phyloP scores from a whole-genome alignment of 352 stramenopile species.

The Discostella stelligera region DNA sequence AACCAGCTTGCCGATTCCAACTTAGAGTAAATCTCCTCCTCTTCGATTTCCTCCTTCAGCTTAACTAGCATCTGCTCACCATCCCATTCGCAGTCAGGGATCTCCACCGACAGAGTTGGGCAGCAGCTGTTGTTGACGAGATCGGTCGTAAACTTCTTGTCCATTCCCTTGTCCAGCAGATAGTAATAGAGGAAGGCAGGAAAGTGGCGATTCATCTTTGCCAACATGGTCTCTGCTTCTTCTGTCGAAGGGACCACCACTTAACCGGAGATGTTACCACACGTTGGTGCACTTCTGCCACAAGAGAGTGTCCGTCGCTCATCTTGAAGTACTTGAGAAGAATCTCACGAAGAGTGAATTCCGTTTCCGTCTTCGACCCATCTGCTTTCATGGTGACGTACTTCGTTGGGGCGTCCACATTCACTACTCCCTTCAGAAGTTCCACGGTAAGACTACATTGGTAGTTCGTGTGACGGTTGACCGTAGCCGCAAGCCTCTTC shows the following conservation, averaged over 20 bases:
- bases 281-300: conserved; percentile 1
- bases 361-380: too few relatives aligned
- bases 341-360: not conserved
- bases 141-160: not conserved
- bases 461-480: not conserved
- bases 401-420: not conserved
- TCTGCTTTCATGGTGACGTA: too few relatives aligned
- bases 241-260: not conserved
- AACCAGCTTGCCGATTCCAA: not conserved
- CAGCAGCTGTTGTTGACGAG: too few relatives aligned
- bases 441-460: not conserved
- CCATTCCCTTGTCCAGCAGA: not conserved
- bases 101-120: not conserved
- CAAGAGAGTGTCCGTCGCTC: not conserved
- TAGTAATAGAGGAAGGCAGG: not conserved
- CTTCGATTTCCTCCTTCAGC: not conserved
- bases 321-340: conserved; percentile 4
- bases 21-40: not conserved
- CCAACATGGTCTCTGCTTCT: not conserved
- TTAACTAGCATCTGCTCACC: not conserved
- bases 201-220: not conserved
- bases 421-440: not conserved
- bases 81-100: conserved; percentile 1
- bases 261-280: not conserved
- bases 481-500: not conserved